Evolutionary conservation across 2,329 filamentous ascomycete species (phyloP), one percentile per base, ranked within the genome.

Genomic region (Botrytis galanthina): DNA sequence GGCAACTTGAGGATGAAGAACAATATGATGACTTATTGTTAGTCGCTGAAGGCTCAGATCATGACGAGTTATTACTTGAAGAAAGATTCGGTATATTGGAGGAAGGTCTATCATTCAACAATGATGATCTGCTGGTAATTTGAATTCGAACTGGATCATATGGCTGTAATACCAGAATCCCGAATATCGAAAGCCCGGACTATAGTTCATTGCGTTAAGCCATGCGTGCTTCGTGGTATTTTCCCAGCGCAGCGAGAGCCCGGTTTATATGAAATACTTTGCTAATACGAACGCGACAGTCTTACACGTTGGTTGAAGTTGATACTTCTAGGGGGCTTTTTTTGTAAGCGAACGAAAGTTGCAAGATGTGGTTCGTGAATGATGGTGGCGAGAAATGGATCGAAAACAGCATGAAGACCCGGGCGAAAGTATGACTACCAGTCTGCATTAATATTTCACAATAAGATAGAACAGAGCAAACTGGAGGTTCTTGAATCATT

Each of bases 21-120:
- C 59, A 71, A 37, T 59, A 72, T 18, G 44, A 74, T 20, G 63
- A 70, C 10, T 62, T 64, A 35, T 29, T 75, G 66, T 70, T 73
- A 51, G 29, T 57, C 37, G 64, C 32, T 32, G 48, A 59, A 68
- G 62, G 22, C 12, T 32, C 29, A 44, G 29, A 0, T 10, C 39
- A 68, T 18, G 54, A 73, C 35, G 66, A 70, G 7, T 26, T 73
- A 5, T 51, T 70, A n/a, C 29, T 73, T 3, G 26, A 37, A 20
- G 57, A 54, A 14, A 26, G 8, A 1, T 20, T 9, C 42, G 37
- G 18, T 51, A 32, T 26, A 20, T 32, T 57, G n/a, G 32, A 20
- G 9, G 42, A 46, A 42, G 26, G 22, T 20, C 2, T 59, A 60
- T 60, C 32, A 42, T 68, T 60, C 12, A 57, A 18, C 37, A 32